Conservation (phyloP, 257 asterid species). For the Solanum etuberosum region DNA sequence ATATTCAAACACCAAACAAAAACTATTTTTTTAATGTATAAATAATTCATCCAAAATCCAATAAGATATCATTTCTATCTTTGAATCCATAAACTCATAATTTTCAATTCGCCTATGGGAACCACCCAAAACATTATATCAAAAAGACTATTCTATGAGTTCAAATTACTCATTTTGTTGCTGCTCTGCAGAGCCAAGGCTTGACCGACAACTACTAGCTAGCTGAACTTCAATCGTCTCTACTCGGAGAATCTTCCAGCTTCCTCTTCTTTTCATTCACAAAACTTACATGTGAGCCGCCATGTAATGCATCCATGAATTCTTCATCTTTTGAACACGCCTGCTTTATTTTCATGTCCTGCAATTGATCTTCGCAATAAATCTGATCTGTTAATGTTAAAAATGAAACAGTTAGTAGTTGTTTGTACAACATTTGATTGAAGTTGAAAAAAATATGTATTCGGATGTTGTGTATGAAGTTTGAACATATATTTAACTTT, state of each 20-base stretch:
- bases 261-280: conserved; percentile 33
- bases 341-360: conserved; percentile 29
- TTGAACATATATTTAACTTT: too few species aligned
- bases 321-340: conserved; percentile 43
- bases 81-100: not conserved
- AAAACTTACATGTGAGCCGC: conserved; percentile 23
- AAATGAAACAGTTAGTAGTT: not conserved
- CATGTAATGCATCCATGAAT: conserved; percentile 32
- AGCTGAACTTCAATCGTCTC: conserved; percentile 5
- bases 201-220: too few species aligned
- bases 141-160: not conserved
- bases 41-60: not conserved
- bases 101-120: not conserved
- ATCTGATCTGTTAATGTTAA: conserved; percentile 6
- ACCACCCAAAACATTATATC: not conserved
- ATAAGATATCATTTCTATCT: not conserved
- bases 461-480: too few species aligned
- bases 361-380: conserved; percentile 43
- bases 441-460: too few species aligned
- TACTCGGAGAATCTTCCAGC: conserved; percentile 3
- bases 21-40: too few species aligned
- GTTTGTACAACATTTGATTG: not conserved
- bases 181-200: not conserved
- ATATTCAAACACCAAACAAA: not conserved
- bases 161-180: not conserved